These are phyloP conservation scores for Fraxinus velutina DNA, from an alignment of 305 asterid genomes.

Conservation along the genomic window DNA sequence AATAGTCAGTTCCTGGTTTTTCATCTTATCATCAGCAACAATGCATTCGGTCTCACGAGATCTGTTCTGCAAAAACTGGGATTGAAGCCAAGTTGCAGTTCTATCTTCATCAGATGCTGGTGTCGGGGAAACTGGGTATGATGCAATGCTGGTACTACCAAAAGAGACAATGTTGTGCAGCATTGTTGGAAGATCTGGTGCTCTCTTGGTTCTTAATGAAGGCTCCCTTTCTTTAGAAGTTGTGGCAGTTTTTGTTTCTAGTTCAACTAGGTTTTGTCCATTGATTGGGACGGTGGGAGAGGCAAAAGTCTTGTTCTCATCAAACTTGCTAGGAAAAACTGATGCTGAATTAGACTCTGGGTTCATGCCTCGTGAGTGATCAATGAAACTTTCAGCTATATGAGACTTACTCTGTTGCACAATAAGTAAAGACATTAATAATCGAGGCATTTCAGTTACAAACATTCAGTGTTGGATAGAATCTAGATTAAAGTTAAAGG, in stretches of 20 bases:
- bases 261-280: slow-evolving; percentile 58
- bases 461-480: not conserved
- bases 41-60: slow-evolving; percentile 35
- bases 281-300: slow-evolving; percentile 45
- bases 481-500: not conserved
- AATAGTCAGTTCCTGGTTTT: slow-evolving; percentile 48
- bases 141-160: slow-evolving; percentile 40
- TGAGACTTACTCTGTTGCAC: slow-evolving; percentile 52
- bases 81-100: slow-evolving; percentile 38
- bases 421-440: slow-evolving; percentile 15
- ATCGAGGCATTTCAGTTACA: not conserved
- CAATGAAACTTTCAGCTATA: slow-evolving; percentile 49
- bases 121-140: slow-evolving; percentile 44
- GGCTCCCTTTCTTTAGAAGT: slow-evolving; percentile 49
- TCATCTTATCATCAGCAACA: slow-evolving; percentile 34
- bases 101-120: slow-evolving; percentile 42
- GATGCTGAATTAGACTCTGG: slow-evolving; percentile 45
- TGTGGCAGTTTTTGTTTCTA: slow-evolving; percentile 49
- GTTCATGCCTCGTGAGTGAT: slow-evolving; percentile 46
- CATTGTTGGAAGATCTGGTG: slow-evolving; percentile 32
- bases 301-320: slow-evolving; percentile 42
- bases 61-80: slow-evolving; percentile 38
- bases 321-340: slow-evolving; percentile 48
- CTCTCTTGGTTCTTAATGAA: slow-evolving; percentile 40
- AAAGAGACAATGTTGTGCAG: slow-evolving; percentile 39